Conservation (phyloP, 805 yeast species). For the Nakazawaea pomicola region DNA sequence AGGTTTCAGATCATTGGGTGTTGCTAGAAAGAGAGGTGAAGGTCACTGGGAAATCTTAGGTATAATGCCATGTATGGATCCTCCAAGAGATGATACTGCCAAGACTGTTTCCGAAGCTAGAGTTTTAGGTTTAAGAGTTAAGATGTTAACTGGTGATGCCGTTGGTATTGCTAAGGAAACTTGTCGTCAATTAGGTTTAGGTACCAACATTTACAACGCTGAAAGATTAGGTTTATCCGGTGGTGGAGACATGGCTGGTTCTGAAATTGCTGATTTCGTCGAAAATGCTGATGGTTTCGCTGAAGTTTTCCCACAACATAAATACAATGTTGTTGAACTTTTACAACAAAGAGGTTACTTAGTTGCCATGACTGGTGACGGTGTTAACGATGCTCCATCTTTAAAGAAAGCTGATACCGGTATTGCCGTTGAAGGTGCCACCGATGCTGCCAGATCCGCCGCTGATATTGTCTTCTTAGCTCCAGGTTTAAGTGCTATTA, state of each 20-base stretch:
- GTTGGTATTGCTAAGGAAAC: conserved; percentile 99
- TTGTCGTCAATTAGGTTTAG: conserved; percentile 95
- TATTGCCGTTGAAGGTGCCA: conserved; percentile 98
- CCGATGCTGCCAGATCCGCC: conserved; percentile 96
- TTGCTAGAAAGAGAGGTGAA: conserved; percentile 97
- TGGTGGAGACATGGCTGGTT: conserved; percentile 92
- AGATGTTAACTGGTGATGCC: conserved; percentile 99
- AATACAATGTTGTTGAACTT: conserved; percentile 92
- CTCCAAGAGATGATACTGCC: conserved; percentile 98
- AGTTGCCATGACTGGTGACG: conserved; percentile 99
- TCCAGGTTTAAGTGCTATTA: conserved; percentile 92
- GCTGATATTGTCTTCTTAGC: conserved; percentile 95
- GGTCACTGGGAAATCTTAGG: conserved; percentile 98
- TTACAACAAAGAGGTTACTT: conserved; percentile 93
- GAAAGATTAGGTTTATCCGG: conserved; percentile 95
- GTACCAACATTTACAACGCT: conserved; percentile 94
- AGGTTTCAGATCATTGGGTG: conserved; percentile 98
- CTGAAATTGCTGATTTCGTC: conserved; percentile 95
- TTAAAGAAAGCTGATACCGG: conserved; percentile 95
- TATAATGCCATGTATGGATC: conserved; percentile 98
- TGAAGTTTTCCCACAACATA: conserved; percentile 98
- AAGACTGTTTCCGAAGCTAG: conserved; percentile 90
- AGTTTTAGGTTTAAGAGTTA: conserved; percentile 86
- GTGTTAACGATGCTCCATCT: conserved; percentile 98
- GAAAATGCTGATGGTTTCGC: conserved; percentile 98